phyloP scores from a whole-genome alignment of 1,284 basidiomycete genomes.

The Austroboletus sp. region DNA sequence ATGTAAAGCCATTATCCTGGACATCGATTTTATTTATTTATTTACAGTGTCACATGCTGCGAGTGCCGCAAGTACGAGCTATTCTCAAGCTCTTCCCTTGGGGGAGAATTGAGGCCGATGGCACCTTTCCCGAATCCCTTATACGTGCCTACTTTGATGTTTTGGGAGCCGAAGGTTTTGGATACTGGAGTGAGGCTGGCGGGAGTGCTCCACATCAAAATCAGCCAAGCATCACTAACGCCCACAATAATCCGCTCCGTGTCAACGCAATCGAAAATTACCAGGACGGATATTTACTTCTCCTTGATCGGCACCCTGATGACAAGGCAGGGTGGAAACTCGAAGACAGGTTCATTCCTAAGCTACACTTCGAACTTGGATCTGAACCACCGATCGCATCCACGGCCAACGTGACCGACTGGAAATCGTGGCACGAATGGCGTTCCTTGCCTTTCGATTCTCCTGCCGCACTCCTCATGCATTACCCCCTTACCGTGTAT shows the following conservation, averaged over 20 bases:
- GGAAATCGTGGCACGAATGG: constrained; percentile 40
- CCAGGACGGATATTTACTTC: constrained; percentile 32
- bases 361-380: constrained; percentile 26
- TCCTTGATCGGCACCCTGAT: constrained; percentile 26
- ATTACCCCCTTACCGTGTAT: constrained; percentile 38
- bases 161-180: constrained; percentile 33
- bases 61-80: constrained; percentile 26
- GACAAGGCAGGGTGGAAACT: constrained; percentile 38
- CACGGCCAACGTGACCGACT: constrained; percentile 30
- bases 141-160: constrained; percentile 37
- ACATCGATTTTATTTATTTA: neutral
- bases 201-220: constrained; percentile 31
- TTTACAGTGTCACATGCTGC: constrained; percentile 35
- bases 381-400: constrained; percentile 20
- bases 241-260: neutral
- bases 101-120: constrained; percentile 38
- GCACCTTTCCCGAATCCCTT: constrained; percentile 33
- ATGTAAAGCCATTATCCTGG: neutral
- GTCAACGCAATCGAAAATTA: constrained; percentile 18
- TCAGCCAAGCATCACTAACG: constrained; percentile 13
- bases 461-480: constrained; percentile 38
- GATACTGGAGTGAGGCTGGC: constrained; percentile 37
- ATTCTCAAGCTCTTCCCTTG: constrained; percentile 35
- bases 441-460: constrained; percentile 35
- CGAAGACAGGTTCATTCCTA: constrained; percentile 32